phyloP scores from a whole-genome alignment of 345 rosid species.

The Turnera subulata region DNA sequence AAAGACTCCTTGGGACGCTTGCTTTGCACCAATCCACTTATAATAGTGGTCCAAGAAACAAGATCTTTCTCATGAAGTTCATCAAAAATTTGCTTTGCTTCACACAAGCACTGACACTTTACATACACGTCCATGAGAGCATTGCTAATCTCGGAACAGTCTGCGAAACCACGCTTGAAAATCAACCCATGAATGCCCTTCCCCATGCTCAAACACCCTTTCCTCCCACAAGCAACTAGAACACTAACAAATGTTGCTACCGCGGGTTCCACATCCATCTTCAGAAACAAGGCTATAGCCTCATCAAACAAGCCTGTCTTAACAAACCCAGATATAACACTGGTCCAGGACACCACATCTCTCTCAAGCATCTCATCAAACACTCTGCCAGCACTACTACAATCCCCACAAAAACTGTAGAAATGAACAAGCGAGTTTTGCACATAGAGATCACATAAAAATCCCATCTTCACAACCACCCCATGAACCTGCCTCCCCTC shows the following conservation, averaged over 20 bases:
- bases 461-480: conserved; percentile 25
- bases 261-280: conserved; percentile 37
- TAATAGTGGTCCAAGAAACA: conserved; percentile 45
- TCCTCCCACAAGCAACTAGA: conserved; percentile 38
- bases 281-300: conserved; percentile 33
- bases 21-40: conserved; percentile 43
- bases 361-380: conserved; percentile 46
- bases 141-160: conserved; percentile 31
- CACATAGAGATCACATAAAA: conserved; percentile 27
- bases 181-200: conserved; percentile 35
- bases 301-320: conserved; percentile 34
- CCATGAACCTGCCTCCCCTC: conserved; percentile 34
- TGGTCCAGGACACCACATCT: conserved; percentile 49
- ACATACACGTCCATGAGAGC: conserved; percentile 52
- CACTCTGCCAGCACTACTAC: conserved; percentile 23
- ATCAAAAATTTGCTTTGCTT: conserved; percentile 34
- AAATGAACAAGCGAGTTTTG: conserved; percentile 37
- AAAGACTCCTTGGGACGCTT: conserved; percentile 31
- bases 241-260: conserved; percentile 33
- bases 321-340: conserved; percentile 32
- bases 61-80: conserved; percentile 35
- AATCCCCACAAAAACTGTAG: conserved; percentile 26
- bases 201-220: conserved; percentile 32
- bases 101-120: conserved; percentile 35
- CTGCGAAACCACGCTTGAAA: conserved; percentile 17